Evolutionary conservation across 2,329 filamentous ascomycete species (phyloP), one percentile per base, ranked within the genome.

Genomic region (Fonsecaea erecta): DNA sequence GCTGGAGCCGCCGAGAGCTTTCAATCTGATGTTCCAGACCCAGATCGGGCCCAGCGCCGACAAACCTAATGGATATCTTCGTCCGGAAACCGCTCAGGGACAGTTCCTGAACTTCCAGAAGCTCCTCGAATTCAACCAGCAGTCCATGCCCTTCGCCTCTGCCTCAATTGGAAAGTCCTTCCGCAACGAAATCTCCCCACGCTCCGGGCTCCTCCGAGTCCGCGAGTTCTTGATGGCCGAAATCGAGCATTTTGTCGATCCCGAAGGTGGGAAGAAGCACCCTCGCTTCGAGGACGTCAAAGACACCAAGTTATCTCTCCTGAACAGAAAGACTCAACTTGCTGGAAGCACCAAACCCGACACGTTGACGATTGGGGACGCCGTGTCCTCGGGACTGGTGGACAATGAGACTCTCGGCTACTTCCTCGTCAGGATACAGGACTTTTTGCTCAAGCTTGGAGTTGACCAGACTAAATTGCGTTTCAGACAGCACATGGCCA

Each of bases 1-100:
- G 72, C 88, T 96, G 40, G 86, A 87, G 30, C 89, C 90, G 32
- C 95, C 95, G 2, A 90, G 96, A 57, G 85, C 92, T 48, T 97
- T 98, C 86, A 99, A 99, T 82, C 88, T 99, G 75, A 99, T 99
- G 95, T 99, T 98, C 84, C 90, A 94, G 79, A 97, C 94, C 48
- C 85, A 91, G 37, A 98, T 99, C 76, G 95, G 95, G 68, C 93
- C 94, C 63, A 96, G 91, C 81, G 90, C 91, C 78, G 93, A 96
- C 75, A 84, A 90, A 68, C 87, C 90, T 54, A 73, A 73, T 51
- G 93, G 92, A 61, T 97, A 92, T 78, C 84, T 97, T 64, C 87
- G 93, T 62, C 95, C 95, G 51, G 95, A 99, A 81, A 99, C 95
- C 32, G 95, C 95, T 3, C 95, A 99, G 84, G 95, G 95, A 70